These are phyloP conservation scores for Mycena sp. DNA, from an alignment of 1,284 basidiomycete genomes.

Conservation along the genomic window DNA sequence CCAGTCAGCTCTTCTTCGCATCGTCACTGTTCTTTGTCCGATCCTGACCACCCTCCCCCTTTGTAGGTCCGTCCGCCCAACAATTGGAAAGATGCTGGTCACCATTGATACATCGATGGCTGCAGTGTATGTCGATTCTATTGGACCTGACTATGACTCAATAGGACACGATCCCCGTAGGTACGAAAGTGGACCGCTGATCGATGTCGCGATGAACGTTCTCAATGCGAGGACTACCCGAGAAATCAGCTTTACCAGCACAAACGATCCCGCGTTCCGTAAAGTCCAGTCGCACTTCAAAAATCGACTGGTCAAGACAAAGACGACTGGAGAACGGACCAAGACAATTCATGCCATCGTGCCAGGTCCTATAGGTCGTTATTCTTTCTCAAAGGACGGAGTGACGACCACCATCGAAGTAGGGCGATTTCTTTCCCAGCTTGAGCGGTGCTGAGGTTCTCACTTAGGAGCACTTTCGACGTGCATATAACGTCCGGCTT, in stretches of 20 bases:
- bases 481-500: conserved; percentile 42
- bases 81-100: conserved; percentile 48
- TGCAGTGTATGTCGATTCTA: conserved; percentile 46
- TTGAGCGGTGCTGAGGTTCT: not conserved
- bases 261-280: conserved; percentile 30
- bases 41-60: not conserved
- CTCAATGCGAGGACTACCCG: conserved; percentile 33
- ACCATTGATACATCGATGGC: conserved; percentile 58
- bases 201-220: conserved; percentile 39
- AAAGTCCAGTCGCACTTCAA: conserved; percentile 46
- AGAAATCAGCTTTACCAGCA: conserved; percentile 31
- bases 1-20: conserved; percentile 46
- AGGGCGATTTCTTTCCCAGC: not conserved
- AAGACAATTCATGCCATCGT: conserved; percentile 38
- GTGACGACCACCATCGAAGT: conserved; percentile 46
- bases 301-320: conserved; percentile 38
- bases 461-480: conserved; percentile 47
- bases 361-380: conserved; percentile 17
- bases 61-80: conserved; percentile 55
- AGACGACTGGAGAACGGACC: conserved; percentile 22
- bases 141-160: not conserved
- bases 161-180: conserved; percentile 31
- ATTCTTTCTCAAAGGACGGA: conserved; percentile 25
- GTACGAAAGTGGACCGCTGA: conserved; percentile 42
- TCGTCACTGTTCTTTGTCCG: not conserved